Evolutionary conservation across 169 alveolate species (phyloP).

Genomic region (Plasmodium fragile): DNA sequence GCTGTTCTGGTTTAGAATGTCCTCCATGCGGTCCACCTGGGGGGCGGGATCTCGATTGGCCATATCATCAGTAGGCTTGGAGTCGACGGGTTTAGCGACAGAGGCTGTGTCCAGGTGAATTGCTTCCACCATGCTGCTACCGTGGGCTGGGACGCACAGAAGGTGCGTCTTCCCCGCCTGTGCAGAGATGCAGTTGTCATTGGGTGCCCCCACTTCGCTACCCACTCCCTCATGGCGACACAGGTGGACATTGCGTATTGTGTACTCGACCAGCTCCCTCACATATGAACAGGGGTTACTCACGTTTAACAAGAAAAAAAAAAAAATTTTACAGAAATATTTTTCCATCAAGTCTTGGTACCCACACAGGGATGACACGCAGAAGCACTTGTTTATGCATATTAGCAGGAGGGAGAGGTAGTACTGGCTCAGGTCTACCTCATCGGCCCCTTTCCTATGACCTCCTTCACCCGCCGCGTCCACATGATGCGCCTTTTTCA

Average conservation of each 20-base stretch:
- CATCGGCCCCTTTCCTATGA: not conserved
- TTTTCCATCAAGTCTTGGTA: constrained; percentile 33
- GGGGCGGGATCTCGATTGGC: not conserved
- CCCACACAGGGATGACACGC: not conserved
- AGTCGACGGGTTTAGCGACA: too few relatives aligned
- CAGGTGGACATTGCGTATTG: constrained; percentile 1
- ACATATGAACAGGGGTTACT: not conserved
- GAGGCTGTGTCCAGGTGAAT: not conserved
- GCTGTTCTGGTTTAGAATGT: constrained; percentile 3
- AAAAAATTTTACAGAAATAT: constrained; percentile 6
- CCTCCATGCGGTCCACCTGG: not conserved
- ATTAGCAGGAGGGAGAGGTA: constrained; percentile 12
- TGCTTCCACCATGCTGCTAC: not conserved
- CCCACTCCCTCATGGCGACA: not conserved
- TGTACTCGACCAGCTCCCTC: not conserved
- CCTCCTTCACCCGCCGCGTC: not conserved
- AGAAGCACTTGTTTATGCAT: constrained; percentile 44
- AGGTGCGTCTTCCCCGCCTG: not conserved
- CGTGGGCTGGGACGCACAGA: not conserved
- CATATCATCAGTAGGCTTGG: too few relatives aligned
- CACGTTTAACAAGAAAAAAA: constrained; percentile 11
- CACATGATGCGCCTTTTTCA: not conserved
- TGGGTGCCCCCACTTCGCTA: not conserved
- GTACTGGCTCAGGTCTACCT: not conserved
- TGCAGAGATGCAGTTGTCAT: not conserved